phyloP scores from a whole-genome alignment of 768 basidiomycete species.

The Tricholoma furcatifolium region DNA sequence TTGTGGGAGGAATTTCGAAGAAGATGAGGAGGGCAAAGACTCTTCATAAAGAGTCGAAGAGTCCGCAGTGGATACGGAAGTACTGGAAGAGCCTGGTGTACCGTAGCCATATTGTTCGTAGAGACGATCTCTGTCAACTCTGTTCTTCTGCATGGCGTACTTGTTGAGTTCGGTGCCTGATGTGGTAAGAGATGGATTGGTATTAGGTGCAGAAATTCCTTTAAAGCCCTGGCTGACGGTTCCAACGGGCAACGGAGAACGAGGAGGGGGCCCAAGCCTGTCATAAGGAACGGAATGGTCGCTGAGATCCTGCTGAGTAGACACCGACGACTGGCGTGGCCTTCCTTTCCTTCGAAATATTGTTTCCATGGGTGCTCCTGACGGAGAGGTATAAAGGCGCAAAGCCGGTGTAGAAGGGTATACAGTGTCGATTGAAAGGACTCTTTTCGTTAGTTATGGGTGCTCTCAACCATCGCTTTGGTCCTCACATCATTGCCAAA shows the following conservation, averaged over 20 bases:
- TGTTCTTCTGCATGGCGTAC: conserved; percentile 48
- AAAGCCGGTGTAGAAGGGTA: no score
- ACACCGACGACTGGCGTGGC: conserved; percentile 60
- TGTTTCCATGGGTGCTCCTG: conserved; percentile 48
- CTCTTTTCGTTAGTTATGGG: no score
- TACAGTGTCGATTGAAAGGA: no score
- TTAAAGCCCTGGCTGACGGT: conserved; percentile 56
- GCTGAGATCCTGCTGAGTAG: conserved; percentile 57
- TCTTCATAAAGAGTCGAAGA: conserved; percentile 62
- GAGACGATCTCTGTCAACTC: conserved; percentile 52
- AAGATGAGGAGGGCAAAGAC: conserved; percentile 33
- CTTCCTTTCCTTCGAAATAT: conserved; percentile 66
- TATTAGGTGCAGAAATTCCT: conserved; percentile 80
- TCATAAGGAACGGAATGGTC: conserved; percentile 75
- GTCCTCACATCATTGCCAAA: conserved; percentile 11
- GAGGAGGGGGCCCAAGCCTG: conserved; percentile 53
- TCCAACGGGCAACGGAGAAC: conserved; percentile 57
- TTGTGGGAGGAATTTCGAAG: conserved; percentile 26
- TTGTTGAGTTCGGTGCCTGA: conserved; percentile 73
- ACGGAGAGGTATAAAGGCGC: not conserved
- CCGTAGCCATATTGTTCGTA: conserved; percentile 38
- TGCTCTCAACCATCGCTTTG: not conserved
- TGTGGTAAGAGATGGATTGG: conserved; percentile 74
- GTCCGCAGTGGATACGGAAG: conserved; percentile 52
- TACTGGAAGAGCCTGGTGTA: conserved; percentile 51